These are phyloP conservation scores for Blastobotrys aristatus DNA, from an alignment of 1,139 yeast species.

Conservation along the genomic window DNA sequence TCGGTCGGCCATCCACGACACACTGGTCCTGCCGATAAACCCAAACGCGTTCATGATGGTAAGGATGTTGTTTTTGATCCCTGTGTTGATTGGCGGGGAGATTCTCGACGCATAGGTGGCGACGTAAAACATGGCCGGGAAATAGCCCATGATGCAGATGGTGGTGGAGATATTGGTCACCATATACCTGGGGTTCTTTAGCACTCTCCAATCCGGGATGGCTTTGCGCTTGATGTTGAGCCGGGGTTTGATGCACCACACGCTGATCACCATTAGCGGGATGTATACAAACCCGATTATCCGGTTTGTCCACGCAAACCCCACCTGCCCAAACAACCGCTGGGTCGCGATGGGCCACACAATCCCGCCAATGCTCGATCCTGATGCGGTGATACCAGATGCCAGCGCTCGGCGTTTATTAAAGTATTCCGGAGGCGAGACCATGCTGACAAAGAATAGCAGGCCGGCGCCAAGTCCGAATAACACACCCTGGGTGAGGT, in stretches of 20 bases:
- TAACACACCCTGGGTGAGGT: slow-evolving; percentile 49
- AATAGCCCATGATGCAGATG: slow-evolving; percentile 35
- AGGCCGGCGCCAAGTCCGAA: slow-evolving; percentile 46
- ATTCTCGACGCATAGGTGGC: slow-evolving; percentile 37
- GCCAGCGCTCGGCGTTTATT: slow-evolving; percentile 51
- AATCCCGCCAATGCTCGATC: slow-evolving; percentile 64
- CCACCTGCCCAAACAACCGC: slow-evolving; percentile 38
- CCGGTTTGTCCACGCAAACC: slow-evolving; percentile 50
- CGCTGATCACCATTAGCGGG: slow-evolving; percentile 38
- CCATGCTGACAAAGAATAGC: slow-evolving; percentile 24
- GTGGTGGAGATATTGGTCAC: slow-evolving; percentile 24
- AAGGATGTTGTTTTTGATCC: slow-evolving; percentile 31
- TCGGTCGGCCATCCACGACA: slow-evolving; percentile 10
- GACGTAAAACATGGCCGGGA: slow-evolving; percentile 39
- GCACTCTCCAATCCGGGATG: slow-evolving; percentile 19
- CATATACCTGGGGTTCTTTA: slow-evolving; percentile 19
- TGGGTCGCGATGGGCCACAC: slow-evolving; percentile 44
- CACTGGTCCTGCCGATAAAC: slow-evolving; percentile 43
- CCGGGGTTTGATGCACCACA: slow-evolving; percentile 32
- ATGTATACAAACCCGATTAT: slow-evolving; percentile 42
- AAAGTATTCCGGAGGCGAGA: slow-evolving; percentile 44
- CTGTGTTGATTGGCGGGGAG: slow-evolving; percentile 38
- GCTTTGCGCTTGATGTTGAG: slow-evolving; percentile 17
- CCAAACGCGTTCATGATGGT: slow-evolving; percentile 47
- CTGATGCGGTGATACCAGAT: slow-evolving; percentile 52